phyloP scores from a whole-genome alignment of 495 filamentous ascomycete genomes.

The Parachaetomium inaequale region DNA sequence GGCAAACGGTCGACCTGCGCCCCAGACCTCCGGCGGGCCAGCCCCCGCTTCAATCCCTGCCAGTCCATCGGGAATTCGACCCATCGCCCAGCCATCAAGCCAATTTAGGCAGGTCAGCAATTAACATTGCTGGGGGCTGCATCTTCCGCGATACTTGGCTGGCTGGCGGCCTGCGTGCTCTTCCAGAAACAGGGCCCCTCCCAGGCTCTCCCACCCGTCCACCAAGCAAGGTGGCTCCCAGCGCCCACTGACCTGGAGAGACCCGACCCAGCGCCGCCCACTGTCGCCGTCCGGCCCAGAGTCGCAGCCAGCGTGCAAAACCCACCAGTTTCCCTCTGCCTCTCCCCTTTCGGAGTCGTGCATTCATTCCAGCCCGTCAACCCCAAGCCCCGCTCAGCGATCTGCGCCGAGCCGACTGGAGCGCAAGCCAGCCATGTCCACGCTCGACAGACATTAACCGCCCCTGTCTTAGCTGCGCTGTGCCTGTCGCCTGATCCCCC shows the following conservation, averaged over 20 bases:
- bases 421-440: slow-evolving; percentile 28
- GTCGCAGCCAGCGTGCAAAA: slow-evolving; percentile 10
- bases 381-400: slow-evolving; percentile 26
- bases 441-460: slow-evolving; percentile 26
- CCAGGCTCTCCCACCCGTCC: background rate
- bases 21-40: slow-evolving; percentile 21
- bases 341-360: slow-evolving; percentile 9
- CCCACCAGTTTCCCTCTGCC: slow-evolving; percentile 10
- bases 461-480: slow-evolving; percentile 22
- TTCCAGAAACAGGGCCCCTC: slow-evolving; percentile 16
- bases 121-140: slow-evolving; percentile 23
- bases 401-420: slow-evolving; percentile 27
- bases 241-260: background rate
- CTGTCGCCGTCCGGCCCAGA: slow-evolving; percentile 9
- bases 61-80: slow-evolving; percentile 23
- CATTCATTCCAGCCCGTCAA: slow-evolving; percentile 18
- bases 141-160: slow-evolving; percentile 30
- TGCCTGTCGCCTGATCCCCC: background rate
- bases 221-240: slow-evolving; percentile 10
- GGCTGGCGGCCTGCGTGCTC: slow-evolving; percentile 6
- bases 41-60: slow-evolving; percentile 33
- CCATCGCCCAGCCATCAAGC: slow-evolving; percentile 34
- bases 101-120: slow-evolving; percentile 39
- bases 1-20: slow-evolving; percentile 15
- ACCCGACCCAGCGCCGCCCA: slow-evolving; percentile 7